Base-by-base conservation (phyloP, 2,329 filamentous ascomycete species). In the Didymella pomorum region DNA sequence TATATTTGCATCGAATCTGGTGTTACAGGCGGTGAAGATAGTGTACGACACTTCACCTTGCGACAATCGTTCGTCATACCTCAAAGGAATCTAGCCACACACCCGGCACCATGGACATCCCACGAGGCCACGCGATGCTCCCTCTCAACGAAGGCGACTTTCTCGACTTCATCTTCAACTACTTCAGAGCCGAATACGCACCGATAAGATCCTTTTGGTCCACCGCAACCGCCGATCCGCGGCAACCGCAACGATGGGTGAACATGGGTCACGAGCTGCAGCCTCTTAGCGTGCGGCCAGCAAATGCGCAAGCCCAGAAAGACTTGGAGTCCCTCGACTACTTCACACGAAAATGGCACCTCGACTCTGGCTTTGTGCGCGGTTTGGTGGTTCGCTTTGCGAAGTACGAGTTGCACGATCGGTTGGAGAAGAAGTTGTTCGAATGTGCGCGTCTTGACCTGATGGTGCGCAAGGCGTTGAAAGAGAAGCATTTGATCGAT, bases 181-280 rank as follows among this genome's bases (percentile, higher is more conserved):
- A 77, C 52, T 76, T 70, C 67, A 77, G 75, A 58, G 73, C 73
- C 16, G 74, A 77, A 66, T 77, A 77, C 45, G 66, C 70, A 2
- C 74, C 74, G 3, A 76, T 77, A 11, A 68, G 73, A 21, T 76
- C 72, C 8, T 68, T 77, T 45, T 77, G 71, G 69, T 67, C 65
- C 0, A 77, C 74, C 20, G 73, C 74, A 31, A 71, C 72, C 4
- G 74, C 74, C 2, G 65, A 71, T 1, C 74, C 74, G 5, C 61
- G 62, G 20, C 69, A 73, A 42, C 60, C 69, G 4, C 52, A 66
- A 29, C 64, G 74, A 63, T 77, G 72, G 72, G 60, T 71, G 8
- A 56, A 52, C 33, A 74, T 76, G 72, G 74, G 74, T 26, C 68
- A 75, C 56, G 73, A 77, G 41, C 64, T 76, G 16, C 55, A 60